Evolutionary conservation across 2,329 filamentous ascomycete genomes (phyloP), one percentile per base, ranked within the genome.

Genomic region (Aspergillus ruber): DNA sequence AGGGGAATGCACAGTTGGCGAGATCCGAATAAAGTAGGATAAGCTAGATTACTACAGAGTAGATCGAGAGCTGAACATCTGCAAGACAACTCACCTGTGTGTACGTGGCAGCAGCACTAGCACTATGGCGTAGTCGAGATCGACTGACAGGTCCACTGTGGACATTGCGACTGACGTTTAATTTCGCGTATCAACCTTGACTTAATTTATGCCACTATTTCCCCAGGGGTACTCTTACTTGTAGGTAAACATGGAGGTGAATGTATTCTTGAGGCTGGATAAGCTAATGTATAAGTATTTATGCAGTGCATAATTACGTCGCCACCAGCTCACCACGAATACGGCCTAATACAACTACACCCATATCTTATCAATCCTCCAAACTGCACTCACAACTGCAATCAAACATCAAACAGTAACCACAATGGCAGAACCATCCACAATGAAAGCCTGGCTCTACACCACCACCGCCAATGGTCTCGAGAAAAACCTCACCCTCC

Each of bases 381-480:
- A 17, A n/a, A n/a, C 4, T 18, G 10, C 17, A 3, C 21, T 39
- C 36, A 17, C n/a, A 18, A 12, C 35, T 8, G n/a, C 35, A 33
- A 10, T 21, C 21, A 21, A 21, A 21, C 32, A 44, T 18, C 42
- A 10, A 13, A 42, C 13, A 18, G 10, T 10, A 43, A 27, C 29
- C 15, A 36, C 17, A 9, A 40, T 44, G 29, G 36, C 50, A 9
- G 48, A n/a, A 9, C 57, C 58, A 4, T 50, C 60, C 13, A 74
- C 66, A 15, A 84, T 83, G 78, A 74, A 72, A 56, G 78, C 79
- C 47, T 84, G 80, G 80, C 72, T 78, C 46, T 84, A 78, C 67
- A 67, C 58, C 45, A 63, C 59, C 51, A 68, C 74, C 4, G 51
- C 61, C 2, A 70, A 68, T 27, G 73, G 72, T 33, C 64, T 84